These are phyloP conservation scores for Saccharomycopsis synnaedendra DNA, from an alignment of 805 yeast species.

Conservation along the genomic window DNA sequence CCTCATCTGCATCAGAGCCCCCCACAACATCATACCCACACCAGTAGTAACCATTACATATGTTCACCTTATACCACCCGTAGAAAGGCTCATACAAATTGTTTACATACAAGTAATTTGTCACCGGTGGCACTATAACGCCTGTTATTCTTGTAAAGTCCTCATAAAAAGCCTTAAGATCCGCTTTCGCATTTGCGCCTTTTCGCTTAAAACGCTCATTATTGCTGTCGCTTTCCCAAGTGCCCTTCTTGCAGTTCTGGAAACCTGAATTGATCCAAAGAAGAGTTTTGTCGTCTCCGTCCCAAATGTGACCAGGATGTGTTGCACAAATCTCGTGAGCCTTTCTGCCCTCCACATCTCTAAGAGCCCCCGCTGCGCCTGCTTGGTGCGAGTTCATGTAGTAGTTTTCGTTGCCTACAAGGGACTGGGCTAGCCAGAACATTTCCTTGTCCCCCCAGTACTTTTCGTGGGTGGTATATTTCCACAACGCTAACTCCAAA, in stretches of 20 bases:
- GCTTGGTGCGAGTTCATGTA: constrained; percentile 27
- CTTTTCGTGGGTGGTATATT: constrained; percentile 29
- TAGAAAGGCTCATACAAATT: constrained; percentile 29
- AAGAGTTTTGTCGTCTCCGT: constrained; percentile 33
- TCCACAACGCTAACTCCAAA: constrained; percentile 28
- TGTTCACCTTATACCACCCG: constrained; percentile 36
- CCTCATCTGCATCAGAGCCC: constrained; percentile 14
- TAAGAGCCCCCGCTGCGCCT: constrained; percentile 27
- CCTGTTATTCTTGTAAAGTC: constrained; percentile 5
- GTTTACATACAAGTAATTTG: constrained; percentile 12
- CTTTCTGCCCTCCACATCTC: constrained; percentile 11
- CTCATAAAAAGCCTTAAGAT: constrained; percentile 15
- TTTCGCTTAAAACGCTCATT: constrained; percentile 5
- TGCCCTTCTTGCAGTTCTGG: constrained; percentile 32
- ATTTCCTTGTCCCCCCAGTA: constrained; percentile 74
- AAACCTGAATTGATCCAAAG: constrained; percentile 56
- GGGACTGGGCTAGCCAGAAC: constrained; percentile 57
- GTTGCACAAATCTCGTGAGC: constrained; percentile 38
- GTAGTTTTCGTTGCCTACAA: constrained; percentile 28
- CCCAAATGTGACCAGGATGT: constrained; percentile 39
- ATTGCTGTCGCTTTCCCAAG: constrained; percentile 17
- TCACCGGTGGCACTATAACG: constrained; percentile 12
- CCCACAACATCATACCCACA: constrained; percentile 50
- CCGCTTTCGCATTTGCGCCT: constrained; percentile 17
- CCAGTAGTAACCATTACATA: constrained; percentile 41